Percentiles rank a stretch among this genome's conserved stretches.
These are phyloP conservation scores for Wickerhamomyces canadensis DNA, from an alignment of 805 yeast species.

Conservation along the genomic window DNA sequence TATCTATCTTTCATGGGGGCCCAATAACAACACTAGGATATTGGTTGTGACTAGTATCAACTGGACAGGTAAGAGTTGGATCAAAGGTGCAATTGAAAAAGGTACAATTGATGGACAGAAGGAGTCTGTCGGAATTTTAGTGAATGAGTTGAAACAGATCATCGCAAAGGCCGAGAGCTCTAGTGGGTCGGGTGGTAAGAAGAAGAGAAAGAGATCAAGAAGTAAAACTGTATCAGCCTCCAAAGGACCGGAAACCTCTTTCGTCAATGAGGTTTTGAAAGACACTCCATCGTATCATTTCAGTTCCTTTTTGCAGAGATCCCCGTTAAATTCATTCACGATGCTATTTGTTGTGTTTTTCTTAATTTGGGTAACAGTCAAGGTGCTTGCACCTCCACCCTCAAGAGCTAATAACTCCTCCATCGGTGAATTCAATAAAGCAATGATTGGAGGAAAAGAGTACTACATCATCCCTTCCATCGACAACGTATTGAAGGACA, in stretches of 20 bases:
- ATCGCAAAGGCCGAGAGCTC: conserved; percentile 13
- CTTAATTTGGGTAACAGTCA: background rate
- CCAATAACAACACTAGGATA: conserved; percentile 46
- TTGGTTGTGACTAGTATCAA: conserved; percentile 52
- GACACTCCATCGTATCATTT: background rate
- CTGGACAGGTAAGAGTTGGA: conserved; percentile 75
- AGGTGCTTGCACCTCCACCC: background rate
- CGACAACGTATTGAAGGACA: conserved; percentile 6
- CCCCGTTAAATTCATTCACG: background rate
- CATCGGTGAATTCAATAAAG: conserved; percentile 9
- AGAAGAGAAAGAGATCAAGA: conserved; percentile 15
- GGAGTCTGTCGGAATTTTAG: conserved; percentile 42
- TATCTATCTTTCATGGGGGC: conserved; percentile 59
- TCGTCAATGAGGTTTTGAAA: background rate
- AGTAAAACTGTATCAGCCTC: conserved; percentile 4
- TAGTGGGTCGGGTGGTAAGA: conserved; percentile 7
- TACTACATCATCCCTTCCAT: conserved; percentile 19
- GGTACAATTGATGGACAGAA: conserved; percentile 75
- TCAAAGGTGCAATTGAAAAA: conserved; percentile 70
- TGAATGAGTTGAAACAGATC: conserved; percentile 33
- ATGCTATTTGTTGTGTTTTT: background rate
- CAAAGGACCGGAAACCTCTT: background rate
- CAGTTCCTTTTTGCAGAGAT: background rate
- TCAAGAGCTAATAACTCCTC: background rate
- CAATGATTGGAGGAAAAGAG: conserved; percentile 19